Evolutionary conservation across 257 asterid genomes (phyloP), one percentile per base, ranked within the genome.

Genomic region (Nicotiana knightiana): DNA sequence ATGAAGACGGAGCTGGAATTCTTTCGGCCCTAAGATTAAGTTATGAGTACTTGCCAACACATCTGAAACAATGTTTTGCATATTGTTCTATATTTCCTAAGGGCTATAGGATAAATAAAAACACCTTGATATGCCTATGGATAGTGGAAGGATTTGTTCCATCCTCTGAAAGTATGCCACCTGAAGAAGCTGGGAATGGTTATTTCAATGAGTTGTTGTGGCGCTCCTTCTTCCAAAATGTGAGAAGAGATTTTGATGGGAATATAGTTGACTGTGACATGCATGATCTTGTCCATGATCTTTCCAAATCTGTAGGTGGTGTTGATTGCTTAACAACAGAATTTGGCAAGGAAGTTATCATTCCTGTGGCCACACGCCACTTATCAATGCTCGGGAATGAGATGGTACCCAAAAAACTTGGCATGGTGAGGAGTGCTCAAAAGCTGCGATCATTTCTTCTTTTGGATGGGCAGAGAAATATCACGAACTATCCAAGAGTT

Each of bases 11-110:
- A 71, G 87, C 89, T 80, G 70, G 86, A 51, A 91, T 89, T 80
- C 89, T 91, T 80, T 90, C 89, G 0, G 92, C 86, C 80, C 76
- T 92, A 70, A 83, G 93, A 77, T 83, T 92, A 81, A 90, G 96
- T 87, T 92, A 90, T 70, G 86, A 87, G 76, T 91, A 89, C 79
- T 91, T 92, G 81, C 93, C 93, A 32, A 73, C 92, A 64, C 93
- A 88, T 81, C 71, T 92, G 90, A 92, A 90, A 85, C 92, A 90
- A 83, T 77, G 89, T 7, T 90, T 92, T 83, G 88, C 96, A 24
- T 92, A 92, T 81, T 89, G 92, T 83, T 90, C 93, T 65, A 85
- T 92, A 80, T 92, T 92, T 75, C 94, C 96, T 1, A 90, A 92
- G 89, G 94, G 89, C 77, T 90, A 92, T 67, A 88, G 86, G 85